phyloP scores from a whole-genome alignment of 2,329 filamentous ascomycete species.

The Trichoderma breve region DNA sequence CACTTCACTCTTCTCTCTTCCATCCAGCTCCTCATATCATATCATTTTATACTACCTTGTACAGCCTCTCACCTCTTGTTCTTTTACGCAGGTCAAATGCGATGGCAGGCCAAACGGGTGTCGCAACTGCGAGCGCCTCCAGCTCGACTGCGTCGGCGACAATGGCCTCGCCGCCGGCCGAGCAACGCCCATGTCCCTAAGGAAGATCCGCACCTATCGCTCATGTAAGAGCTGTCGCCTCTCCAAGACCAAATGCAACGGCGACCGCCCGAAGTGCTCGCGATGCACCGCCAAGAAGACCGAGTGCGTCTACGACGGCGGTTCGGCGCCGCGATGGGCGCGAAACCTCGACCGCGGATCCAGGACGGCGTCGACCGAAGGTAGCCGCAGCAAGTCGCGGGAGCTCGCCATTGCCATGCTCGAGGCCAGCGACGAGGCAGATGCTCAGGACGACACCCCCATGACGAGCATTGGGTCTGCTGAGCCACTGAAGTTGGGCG shows the following conservation, averaged over 20 bases:
- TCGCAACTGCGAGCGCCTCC: constrained; percentile 43
- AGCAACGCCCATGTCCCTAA: constrained; percentile 31
- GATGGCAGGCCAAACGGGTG: constrained; percentile 43
- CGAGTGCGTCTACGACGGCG: constrained; percentile 41
- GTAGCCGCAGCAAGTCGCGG: constrained; percentile 16
- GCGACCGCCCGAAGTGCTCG: constrained; percentile 40
- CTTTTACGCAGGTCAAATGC: constrained; percentile 39
- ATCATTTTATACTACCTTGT: neutral
- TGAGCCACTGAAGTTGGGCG: neutral
- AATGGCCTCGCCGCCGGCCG: constrained; percentile 31
- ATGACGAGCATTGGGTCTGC: neutral
- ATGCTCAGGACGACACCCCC: neutral
- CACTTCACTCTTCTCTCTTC: neutral
- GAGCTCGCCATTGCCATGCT: constrained; percentile 10
- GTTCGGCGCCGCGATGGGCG: constrained; percentile 38
- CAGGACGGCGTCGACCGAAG: constrained; percentile 10
- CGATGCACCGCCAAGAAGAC: constrained; percentile 35
- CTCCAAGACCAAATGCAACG: constrained; percentile 44
- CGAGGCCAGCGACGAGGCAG: constrained; percentile 1
- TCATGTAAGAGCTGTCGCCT: constrained; percentile 41
- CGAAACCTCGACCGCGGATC: constrained; percentile 32
- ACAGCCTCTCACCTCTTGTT: constrained; percentile 7
- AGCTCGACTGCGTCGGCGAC: constrained; percentile 41
- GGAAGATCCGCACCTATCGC: constrained; percentile 42
- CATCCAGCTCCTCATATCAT: neutral